phyloP scores from a whole-genome alignment of 2,329 filamentous ascomycete genomes.

The Aspergillus neotritici region DNA sequence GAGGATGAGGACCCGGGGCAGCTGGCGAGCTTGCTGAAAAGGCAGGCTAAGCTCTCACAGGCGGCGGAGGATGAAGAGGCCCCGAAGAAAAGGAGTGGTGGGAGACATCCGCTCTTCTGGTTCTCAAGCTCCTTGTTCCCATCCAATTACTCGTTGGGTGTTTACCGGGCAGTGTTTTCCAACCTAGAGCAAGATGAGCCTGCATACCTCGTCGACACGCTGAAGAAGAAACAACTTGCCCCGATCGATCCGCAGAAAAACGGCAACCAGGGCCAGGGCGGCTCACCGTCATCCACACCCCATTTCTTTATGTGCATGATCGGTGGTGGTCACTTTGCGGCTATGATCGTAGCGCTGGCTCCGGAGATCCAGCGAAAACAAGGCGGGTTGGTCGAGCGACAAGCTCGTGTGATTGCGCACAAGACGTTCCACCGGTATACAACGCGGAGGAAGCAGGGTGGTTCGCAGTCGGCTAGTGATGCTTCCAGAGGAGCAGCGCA shows the following conservation, averaged over 20 bases:
- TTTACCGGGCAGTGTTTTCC: slow-evolving; percentile 79
- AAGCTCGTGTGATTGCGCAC: slow-evolving; percentile 83
- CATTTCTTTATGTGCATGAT: slow-evolving; percentile 99
- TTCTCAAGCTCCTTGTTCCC: slow-evolving; percentile 72
- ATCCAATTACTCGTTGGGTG: slow-evolving; percentile 70
- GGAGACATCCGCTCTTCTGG: slow-evolving; percentile 77
- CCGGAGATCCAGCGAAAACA: slow-evolving; percentile 69
- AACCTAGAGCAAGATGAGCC: slow-evolving; percentile 62
- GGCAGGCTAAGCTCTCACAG: slow-evolving; percentile 66
- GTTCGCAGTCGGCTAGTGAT: slow-evolving; percentile 89
- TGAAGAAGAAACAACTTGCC: slow-evolving; percentile 71
- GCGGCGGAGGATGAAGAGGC: slow-evolving; percentile 45
- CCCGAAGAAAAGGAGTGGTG: slow-evolving; percentile 49
- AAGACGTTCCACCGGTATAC: slow-evolving; percentile 99
- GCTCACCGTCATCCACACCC: slow-evolving; percentile 55
- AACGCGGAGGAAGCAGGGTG: slow-evolving; percentile 91
- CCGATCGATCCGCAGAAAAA: slow-evolving; percentile 47
- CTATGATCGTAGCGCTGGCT: slow-evolving; percentile 85
- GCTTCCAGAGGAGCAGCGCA: slow-evolving; percentile 89
- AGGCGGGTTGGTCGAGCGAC: slow-evolving; percentile 67
- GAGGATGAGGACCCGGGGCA: slow-evolving; percentile 61
- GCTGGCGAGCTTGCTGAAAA: slow-evolving; percentile 71
- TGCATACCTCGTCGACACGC: slow-evolving; percentile 58
- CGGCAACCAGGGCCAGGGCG: slow-evolving; percentile 29
- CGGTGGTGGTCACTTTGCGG: slow-evolving; percentile 93